Percentiles rank a stretch among this genome's conserved stretches.
Conservation (phyloP, 495 filamentous ascomycete genomes). For the Achaetomiella virescens region DNA sequence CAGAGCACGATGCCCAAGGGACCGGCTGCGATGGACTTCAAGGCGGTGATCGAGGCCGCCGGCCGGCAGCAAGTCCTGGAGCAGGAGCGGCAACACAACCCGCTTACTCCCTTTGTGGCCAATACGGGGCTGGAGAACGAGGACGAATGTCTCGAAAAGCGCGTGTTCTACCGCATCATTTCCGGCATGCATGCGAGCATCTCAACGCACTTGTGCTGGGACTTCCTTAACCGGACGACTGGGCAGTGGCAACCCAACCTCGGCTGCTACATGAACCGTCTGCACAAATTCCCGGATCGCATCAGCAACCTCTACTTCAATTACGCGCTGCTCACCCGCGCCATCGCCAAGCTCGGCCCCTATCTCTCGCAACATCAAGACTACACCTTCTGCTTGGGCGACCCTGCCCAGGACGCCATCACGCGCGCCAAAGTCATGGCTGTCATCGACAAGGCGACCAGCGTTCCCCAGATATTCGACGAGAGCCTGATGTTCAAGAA, state of each 20-base stretch:
- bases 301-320: slow-evolving; percentile 99
- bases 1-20: slow-evolving; percentile 34
- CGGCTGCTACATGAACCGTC: slow-evolving; percentile 76
- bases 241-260: slow-evolving; percentile 92
- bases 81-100: slow-evolving; percentile 47
- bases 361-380: slow-evolving; percentile 50
- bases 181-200: slow-evolving; percentile 98
- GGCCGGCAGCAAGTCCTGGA: slow-evolving; percentile 52
- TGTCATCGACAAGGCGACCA: slow-evolving; percentile 61
- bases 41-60: slow-evolving; percentile 69
- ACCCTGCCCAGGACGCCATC: slow-evolving; percentile 64
- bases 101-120: slow-evolving; percentile 43
- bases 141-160: slow-evolving; percentile 93
- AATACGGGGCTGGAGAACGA: slow-evolving; percentile 61
- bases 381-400: slow-evolving; percentile 91
- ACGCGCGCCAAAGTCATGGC: slow-evolving; percentile 74
- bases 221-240: slow-evolving; percentile 92
- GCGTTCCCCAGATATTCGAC: slow-evolving; percentile 76
- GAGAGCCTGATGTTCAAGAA: slow-evolving; percentile 90
- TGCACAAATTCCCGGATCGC: slow-evolving; percentile 79
- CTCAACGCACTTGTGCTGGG: slow-evolving; percentile 91
- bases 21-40: slow-evolving; percentile 78
- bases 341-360: slow-evolving; percentile 82
- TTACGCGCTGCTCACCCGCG: slow-evolving; percentile 87
- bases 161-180: slow-evolving; percentile 90